Conservation (phyloP, 179 eudicot genomes). For the Amaranthus tricolor region DNA sequence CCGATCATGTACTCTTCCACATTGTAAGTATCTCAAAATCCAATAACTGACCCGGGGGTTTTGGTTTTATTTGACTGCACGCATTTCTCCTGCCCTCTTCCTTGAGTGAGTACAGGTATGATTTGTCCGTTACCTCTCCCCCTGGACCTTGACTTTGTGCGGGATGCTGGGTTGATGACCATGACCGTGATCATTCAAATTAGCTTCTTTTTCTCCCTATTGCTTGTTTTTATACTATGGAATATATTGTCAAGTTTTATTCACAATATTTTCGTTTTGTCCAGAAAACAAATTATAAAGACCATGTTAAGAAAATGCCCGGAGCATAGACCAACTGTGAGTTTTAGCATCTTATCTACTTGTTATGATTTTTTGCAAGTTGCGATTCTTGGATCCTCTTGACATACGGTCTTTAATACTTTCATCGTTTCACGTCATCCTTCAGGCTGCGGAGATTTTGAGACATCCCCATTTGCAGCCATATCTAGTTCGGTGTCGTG, state of each 20-base stretch:
- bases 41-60: not conserved
- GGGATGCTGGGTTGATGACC: no score
- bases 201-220: not conserved
- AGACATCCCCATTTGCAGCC: conserved; percentile 87
- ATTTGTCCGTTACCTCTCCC: no score
- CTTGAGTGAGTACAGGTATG: no score
- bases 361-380: no score
- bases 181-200: not conserved
- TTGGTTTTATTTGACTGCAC: not conserved
- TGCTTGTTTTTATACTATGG: not conserved
- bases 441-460: conserved; percentile 83
- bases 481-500: conserved; percentile 60
- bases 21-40: conserved; percentile 33
- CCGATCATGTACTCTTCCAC: conserved; percentile 68
- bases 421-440: not conserved
- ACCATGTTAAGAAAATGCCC: conserved; percentile 90
- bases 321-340: conserved; percentile 90
- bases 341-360: conserved; percentile 25
- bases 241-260: not conserved
- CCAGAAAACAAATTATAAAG: conserved; percentile 89
- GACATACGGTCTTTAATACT: conserved; percentile 12
- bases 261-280: conserved; percentile 4
- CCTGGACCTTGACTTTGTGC: no score
- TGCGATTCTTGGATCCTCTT: conserved; percentile 14
- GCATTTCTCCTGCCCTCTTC: no score